Percentiles rank a stretch among this genome's conserved stretches.
Conservation (phyloP, 352 stramenopile species). For the Elongisporangium undulatum region DNA sequence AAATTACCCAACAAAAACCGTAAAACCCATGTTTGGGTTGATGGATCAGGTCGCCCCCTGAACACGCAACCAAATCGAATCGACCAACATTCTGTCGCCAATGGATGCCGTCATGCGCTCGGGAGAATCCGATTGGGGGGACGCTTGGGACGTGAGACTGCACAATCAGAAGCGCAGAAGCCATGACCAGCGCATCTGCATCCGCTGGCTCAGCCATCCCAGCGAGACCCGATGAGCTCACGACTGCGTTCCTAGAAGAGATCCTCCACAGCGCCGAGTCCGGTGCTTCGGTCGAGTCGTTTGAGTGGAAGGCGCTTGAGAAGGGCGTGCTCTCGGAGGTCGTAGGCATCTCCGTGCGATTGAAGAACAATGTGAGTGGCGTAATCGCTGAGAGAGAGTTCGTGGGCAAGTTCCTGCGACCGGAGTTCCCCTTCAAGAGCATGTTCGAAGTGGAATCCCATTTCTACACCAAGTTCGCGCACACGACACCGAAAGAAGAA, state of each 20-base stretch:
- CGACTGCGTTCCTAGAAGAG: slow-evolving; percentile 44
- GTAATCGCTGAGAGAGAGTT: slow-evolving; percentile 16
- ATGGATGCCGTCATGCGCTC: background rate
- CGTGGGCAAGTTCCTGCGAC: slow-evolving; percentile 73
- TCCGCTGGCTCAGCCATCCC: slow-evolving; percentile 12
- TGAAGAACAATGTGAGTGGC: slow-evolving; percentile 11
- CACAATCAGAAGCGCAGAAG: background rate
- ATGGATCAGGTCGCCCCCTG: background rate
- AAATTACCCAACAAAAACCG: background rate
- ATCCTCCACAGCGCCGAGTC: slow-evolving; percentile 18
- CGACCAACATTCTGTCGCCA: background rate
- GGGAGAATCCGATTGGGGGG: background rate
- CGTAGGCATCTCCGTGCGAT: slow-evolving; percentile 33
- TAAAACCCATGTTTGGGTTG: background rate
- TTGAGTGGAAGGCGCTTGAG: slow-evolving; percentile 65
- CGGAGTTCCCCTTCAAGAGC: slow-evolving; percentile 73
- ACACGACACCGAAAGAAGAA: background rate
- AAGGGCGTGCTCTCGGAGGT: slow-evolving; percentile 78
- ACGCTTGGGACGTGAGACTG: background rate
- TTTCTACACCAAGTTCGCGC: slow-evolving; percentile 56
- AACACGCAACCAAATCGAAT: background rate
- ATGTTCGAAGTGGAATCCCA: slow-evolving; percentile 80
- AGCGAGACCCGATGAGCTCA: slow-evolving; percentile 34
- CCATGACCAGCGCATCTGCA: background rate
- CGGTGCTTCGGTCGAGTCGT: slow-evolving; percentile 25